Base-by-base conservation (phyloP, 306 rosid genomes). In the Senna siamea region DNA sequence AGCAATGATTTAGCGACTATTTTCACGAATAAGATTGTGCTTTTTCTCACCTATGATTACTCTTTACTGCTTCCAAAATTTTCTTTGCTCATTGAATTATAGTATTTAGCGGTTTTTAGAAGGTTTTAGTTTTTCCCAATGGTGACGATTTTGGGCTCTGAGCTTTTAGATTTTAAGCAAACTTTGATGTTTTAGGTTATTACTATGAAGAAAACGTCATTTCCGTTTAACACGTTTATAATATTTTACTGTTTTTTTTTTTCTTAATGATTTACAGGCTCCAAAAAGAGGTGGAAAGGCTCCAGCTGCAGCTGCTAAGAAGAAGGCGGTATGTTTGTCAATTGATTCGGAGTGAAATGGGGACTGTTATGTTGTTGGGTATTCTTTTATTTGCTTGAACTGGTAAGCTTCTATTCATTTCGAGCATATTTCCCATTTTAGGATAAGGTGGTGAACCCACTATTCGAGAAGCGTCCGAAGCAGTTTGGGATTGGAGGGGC, bases 401-500 rank as follows among this genome's bases (percentile, higher is more conserved):
- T 14, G 11, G 3, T 32, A 4, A 12, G 41, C 5, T 7, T 20
- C 22, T 65, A 28, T 23, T 44, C 10, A 10, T 7, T 15, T 43
- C n/a, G 15, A 1, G 17, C 7, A 4, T 2, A 20, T 22, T 19
- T 59, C 11, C 7, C 5, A 15, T 32, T 62, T 54, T n/a, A 85
- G 88, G 89, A 82, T 75, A 85, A 82, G 75, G 87, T 85, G 34
- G 79, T 70, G 58, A 85, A 85, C 75, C 87, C 89, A 1, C 69
- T 85, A 23, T 85, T 85, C 58, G 89, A 85, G 83, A 82, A 82
- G 81, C 78, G 89, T 2, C 79, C 89, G 15, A 85, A 82, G 81
- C 89, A 77, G 79, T 82, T 85, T 48, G 89, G 89, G 26, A 85
- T 85, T 9, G 89, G 86, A 5, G 89, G 89, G 11, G 89, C 86